These are phyloP conservation scores for Furcasterigmium sp. DNA, from an alignment of 2,329 filamentous ascomycete genomes.

Conservation along the genomic window DNA sequence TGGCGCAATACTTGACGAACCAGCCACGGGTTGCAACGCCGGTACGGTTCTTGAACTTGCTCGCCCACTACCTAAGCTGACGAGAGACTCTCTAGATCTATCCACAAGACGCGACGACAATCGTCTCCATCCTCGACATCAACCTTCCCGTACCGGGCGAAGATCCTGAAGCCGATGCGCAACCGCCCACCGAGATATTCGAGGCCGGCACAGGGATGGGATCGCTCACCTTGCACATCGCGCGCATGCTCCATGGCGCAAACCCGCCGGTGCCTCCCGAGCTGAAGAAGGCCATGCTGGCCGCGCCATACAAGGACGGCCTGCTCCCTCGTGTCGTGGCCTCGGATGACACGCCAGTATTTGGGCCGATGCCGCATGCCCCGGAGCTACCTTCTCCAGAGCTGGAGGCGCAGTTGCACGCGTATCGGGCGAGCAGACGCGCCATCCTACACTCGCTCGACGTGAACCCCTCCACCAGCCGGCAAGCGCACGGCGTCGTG, in stretches of 20 bases:
- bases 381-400: conserved; percentile 13
- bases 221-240: conserved; percentile 68
- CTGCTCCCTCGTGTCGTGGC: conserved; percentile 6
- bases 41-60: no score
- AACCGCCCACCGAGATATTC: conserved; percentile 63
- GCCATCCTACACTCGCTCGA: conserved; percentile 76
- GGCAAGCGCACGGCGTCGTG: conserved; percentile 60
- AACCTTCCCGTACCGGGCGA: conserved; percentile 45
- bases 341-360: conserved; percentile 8
- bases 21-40: conserved; percentile 70
- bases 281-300: conserved; percentile 23
- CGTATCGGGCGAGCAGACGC: conserved; percentile 46
- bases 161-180: conserved; percentile 23
- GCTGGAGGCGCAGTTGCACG: conserved; percentile 29
- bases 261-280: conserved; percentile 49
- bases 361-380: conserved; percentile 6
- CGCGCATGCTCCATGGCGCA: conserved; percentile 69
- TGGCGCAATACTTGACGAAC: conserved; percentile 68
- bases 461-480: conserved; percentile 54
- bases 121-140: conserved; percentile 72
- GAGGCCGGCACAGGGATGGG: conserved; percentile 86
- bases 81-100: conserved; percentile 39
- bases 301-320: conserved; percentile 10
- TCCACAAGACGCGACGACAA: conserved; percentile 67
- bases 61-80: conserved; percentile 1